Percentiles rank a stretch among this genome's conserved stretches.
Evolutionary conservation across 495 filamentous ascomycete species (phyloP).

Genomic region (Aspergillus kassunensis): DNA sequence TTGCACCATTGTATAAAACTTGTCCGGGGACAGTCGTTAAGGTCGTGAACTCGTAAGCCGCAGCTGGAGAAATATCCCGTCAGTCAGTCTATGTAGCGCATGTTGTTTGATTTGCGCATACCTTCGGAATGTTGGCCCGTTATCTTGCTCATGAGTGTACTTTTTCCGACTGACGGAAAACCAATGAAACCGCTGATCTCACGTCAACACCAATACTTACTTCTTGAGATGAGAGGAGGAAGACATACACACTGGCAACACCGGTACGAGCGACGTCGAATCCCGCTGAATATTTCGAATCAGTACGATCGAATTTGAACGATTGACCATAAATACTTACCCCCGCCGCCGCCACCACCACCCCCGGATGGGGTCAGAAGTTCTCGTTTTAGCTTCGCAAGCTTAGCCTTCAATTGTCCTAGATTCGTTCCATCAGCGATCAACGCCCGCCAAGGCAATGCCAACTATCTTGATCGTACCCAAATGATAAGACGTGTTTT

Average conservation of each 20-base stretch:
- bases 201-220: constrained; percentile 13
- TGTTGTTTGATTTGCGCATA: constrained; percentile 22
- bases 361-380: constrained; percentile 79
- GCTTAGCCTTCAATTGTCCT: constrained; percentile 97
- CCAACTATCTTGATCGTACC: constrained; percentile 34
- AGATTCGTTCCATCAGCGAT: constrained; percentile 25
- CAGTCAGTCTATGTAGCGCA: constrained; percentile 10
- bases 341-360: constrained; percentile 74
- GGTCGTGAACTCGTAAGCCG: constrained; percentile 98
- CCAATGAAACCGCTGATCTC: constrained; percentile 53
- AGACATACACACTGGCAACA: constrained; percentile 88
- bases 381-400: constrained; percentile 95
- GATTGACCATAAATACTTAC: constrained; percentile 37
- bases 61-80: constrained; percentile 48
- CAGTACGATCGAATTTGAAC: constrained; percentile 18
- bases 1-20: constrained; percentile 93
- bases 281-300: constrained; percentile 53
- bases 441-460: constrained; percentile 1
- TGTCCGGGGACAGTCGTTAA: constrained; percentile 96
- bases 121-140: constrained; percentile 96
- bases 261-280: constrained; percentile 98
- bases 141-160: constrained; percentile 89
- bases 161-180: constrained; percentile 97
- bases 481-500: constrained; percentile 84
- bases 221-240: not conserved